These are phyloP conservation scores for Penicillium sp. DNA, from an alignment of 2,329 filamentous ascomycete genomes.

Conservation along the genomic window DNA sequence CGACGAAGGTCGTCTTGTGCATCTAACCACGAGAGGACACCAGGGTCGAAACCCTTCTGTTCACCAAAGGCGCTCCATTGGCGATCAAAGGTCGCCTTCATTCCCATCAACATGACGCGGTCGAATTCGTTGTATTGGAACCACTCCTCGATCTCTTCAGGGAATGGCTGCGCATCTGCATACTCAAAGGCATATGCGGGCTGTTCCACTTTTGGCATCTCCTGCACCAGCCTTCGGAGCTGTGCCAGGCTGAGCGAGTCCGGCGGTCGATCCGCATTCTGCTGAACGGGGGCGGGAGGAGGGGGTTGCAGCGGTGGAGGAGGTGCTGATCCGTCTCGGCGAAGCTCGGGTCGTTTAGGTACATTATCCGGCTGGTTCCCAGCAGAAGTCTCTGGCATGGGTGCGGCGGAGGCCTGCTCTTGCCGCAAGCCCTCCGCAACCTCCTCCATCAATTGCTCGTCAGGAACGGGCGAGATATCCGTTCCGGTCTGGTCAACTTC, in stretches of 20 bases:
- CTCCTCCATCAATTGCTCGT: slow-evolving; percentile 44
- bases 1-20: slow-evolving; percentile 54
- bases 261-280: slow-evolving; percentile 40
- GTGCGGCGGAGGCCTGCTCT: slow-evolving; percentile 27
- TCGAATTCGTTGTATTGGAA: slow-evolving; percentile 90
- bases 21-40: slow-evolving; percentile 63
- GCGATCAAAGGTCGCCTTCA: slow-evolving; percentile 73
- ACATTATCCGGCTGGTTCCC: slow-evolving; percentile 17
- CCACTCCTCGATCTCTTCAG: slow-evolving; percentile 95
- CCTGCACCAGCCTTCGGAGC: slow-evolving; percentile 68
- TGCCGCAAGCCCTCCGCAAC: slow-evolving; percentile 39
- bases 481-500: slow-evolving; percentile 50
- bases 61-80: slow-evolving; percentile 63
- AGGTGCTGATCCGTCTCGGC: slow-evolving; percentile 37
- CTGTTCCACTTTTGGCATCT: slow-evolving; percentile 68
- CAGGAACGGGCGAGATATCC: slow-evolving; percentile 46
- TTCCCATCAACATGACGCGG: slow-evolving; percentile 71
- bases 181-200: slow-evolving; percentile 84
- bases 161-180: slow-evolving; percentile 68
- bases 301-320: slow-evolving; percentile 48
- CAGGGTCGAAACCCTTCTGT: slow-evolving; percentile 30
- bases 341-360: slow-evolving; percentile 36
- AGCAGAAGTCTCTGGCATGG: slow-evolving; percentile 6
- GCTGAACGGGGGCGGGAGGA: slow-evolving; percentile 46
- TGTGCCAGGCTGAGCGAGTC: slow-evolving; percentile 76